These are phyloP conservation scores for Trichoderma asperellum DNA, from an alignment of 2,329 filamentous ascomycete species.

Conservation along the genomic window DNA sequence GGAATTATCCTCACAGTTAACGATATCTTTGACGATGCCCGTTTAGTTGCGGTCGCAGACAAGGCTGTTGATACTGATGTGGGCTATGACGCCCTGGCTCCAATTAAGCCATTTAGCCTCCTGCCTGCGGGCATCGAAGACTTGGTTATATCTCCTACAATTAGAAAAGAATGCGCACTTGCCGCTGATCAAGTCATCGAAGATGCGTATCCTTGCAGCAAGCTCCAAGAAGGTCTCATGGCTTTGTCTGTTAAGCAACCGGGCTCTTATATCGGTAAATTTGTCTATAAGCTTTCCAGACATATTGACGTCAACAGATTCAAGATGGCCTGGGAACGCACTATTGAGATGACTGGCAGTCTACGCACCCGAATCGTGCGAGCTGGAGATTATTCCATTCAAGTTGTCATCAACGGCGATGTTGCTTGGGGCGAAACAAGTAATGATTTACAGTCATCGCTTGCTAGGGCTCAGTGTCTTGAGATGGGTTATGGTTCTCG, in stretches of 20 bases:
- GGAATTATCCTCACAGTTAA: constrained; percentile 30
- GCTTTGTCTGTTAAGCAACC: constrained; percentile 39
- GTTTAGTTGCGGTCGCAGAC: constrained; percentile 16
- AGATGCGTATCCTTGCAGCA: constrained; percentile 33
- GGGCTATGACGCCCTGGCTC: neutral
- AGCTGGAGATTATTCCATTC: constrained; percentile 19
- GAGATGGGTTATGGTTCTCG: constrained; percentile 26
- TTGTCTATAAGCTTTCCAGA: constrained; percentile 33
- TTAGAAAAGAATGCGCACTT: neutral
- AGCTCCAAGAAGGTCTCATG: constrained; percentile 34
- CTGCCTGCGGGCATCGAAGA: neutral
- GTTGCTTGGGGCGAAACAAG: neutral
- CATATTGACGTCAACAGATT: constrained; percentile 29
- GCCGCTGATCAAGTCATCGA: constrained; percentile 16
- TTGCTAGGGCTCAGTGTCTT: neutral
- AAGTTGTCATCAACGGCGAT: constrained; percentile 30
- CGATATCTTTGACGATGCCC: constrained; percentile 26
- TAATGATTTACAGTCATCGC: neutral
- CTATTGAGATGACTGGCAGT: constrained; percentile 27
- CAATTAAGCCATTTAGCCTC: constrained; percentile 24
- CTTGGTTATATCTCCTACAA: neutral
- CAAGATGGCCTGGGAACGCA: constrained; percentile 32
- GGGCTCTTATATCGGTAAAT: constrained; percentile 43
- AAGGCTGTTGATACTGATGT: neutral
- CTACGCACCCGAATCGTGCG: constrained; percentile 34